phyloP scores from a whole-genome alignment of 2,329 filamentous ascomycete genomes.

The Microdochium trichocladiopsis region DNA sequence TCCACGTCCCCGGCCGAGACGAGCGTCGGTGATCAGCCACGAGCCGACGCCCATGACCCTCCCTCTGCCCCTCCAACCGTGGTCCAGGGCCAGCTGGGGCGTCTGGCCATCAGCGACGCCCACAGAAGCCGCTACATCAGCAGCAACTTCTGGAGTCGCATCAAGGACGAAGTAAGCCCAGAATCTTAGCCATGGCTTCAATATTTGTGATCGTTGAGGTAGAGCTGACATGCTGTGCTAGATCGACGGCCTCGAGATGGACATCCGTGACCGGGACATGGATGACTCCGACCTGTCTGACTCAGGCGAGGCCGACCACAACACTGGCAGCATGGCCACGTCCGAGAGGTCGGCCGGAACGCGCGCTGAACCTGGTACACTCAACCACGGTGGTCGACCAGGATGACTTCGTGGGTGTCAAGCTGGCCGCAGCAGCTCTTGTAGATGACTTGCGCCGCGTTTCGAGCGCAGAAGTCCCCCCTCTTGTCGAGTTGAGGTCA shows the following conservation, averaged over 20 bases:
- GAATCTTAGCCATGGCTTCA: neutral
- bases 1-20: constrained; percentile 12
- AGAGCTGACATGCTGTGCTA: constrained; percentile 12
- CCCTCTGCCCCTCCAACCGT: constrained; percentile 2
- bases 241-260: constrained; percentile 37
- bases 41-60: constrained; percentile 3
- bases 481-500: neutral
- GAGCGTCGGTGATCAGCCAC: constrained; percentile 7
- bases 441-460: neutral
- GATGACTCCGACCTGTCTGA: constrained; percentile 29
- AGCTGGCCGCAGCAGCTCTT: neutral
- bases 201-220: no score
- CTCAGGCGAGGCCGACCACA: constrained; percentile 21
- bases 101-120: constrained; percentile 36
- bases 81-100: constrained; percentile 35
- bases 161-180: constrained; percentile 44
- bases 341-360: constrained; percentile 12
- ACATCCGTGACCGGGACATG: constrained; percentile 22
- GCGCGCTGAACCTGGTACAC: constrained; percentile 6
- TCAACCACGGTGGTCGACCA: neutral
- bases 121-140: constrained; percentile 39
- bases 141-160: constrained; percentile 46
- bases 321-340: constrained; percentile 13
- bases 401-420: neutral
- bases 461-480: neutral